Evolutionary conservation across 192 early-diverging fungal species (phyloP), one percentile per base, ranked within the genome.

Genomic region (Mortierella alpina): DNA sequence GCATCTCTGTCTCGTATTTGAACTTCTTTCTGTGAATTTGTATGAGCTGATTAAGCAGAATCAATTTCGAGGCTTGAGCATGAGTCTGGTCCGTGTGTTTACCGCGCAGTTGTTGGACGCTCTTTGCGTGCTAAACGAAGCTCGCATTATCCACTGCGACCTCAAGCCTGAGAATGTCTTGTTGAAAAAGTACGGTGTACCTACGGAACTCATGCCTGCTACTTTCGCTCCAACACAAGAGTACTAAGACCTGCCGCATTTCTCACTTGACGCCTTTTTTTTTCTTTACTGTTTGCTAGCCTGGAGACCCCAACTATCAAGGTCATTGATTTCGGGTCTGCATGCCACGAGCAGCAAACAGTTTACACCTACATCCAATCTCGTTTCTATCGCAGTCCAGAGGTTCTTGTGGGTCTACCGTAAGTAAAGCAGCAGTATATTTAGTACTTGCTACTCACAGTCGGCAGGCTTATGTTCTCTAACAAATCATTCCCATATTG

Each of bases 21-120:
- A 99, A 82, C 91, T 97, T 70, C 88, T 99, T 50, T 96, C 95
- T 39, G 93, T 98, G 68, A 99, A 99, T 83, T 82, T 99, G 15
- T 99, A 98, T 80, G 98, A 99, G 79, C 84, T 99, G 49, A 96
- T 98, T 84, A 98, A 97, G 71, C 97, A 98, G 75, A 98, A 98
- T 82, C 92, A 95, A 75, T 99, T 95, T 86, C 88, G 95, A 42
- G 98, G 98, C 17, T 84, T 99, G 47, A 94, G 93, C 59, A 95
- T 95, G 17, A 98, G 96, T 80, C 89, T 98, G 2, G 95, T 99
- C 8, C 90, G 96, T 4, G 92, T 98, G 14, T 94, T 99, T 82
- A 92, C 96, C 5, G 87, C 93, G 14, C 98, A 99, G 82, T 93
- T 99, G 31, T 84, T 99, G 64, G 96, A 98, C 81, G 89, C 95